Percentiles rank a stretch among this genome's conserved stretches.
phyloP scores from a whole-genome alignment of 192 early-diverging fungal genomes.

The Rhizophlyctis rosea region DNA sequence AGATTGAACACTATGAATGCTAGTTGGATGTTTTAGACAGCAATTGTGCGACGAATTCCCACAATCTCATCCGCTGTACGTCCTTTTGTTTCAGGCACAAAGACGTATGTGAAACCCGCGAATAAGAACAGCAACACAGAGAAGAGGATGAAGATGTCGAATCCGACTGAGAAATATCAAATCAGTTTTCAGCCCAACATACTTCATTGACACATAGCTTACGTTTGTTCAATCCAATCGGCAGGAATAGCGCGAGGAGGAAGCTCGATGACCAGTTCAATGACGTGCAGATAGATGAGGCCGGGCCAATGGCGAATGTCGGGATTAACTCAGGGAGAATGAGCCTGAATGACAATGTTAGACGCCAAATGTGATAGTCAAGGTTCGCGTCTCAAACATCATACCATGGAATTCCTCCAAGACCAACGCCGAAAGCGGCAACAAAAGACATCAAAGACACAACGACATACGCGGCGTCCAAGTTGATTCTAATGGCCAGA shows the following conservation, averaged over 20 bases:
- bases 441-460: slow-evolving; percentile 63
- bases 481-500: slow-evolving; percentile 40
- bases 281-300: slow-evolving; percentile 66
- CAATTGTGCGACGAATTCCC: too few relatives aligned
- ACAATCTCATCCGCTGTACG: slow-evolving; percentile 67
- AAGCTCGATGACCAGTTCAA: slow-evolving; percentile 71
- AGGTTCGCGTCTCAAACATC: background rate
- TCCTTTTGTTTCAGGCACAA: slow-evolving; percentile 84
- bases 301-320: slow-evolving; percentile 66
- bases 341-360: slow-evolving; percentile 29
- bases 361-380: slow-evolving; percentile 5
- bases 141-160: slow-evolving; percentile 65
- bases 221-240: slow-evolving; percentile 43
- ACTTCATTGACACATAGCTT: slow-evolving; percentile 13
- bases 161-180: slow-evolving; percentile 31
- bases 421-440: slow-evolving; percentile 71
- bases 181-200: background rate
- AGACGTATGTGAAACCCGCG: slow-evolving; percentile 63
- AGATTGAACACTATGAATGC: too few relatives aligned
- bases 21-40: too few relatives aligned
- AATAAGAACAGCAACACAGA: slow-evolving; percentile 60
- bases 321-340: slow-evolving; percentile 75
- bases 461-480: slow-evolving; percentile 26
- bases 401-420: slow-evolving; percentile 84
- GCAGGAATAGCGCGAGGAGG: slow-evolving; percentile 61